Evolutionary conservation across 2,329 filamentous ascomycete species (phyloP).

Genomic region (Pseudocercospora cruenta): DNA sequence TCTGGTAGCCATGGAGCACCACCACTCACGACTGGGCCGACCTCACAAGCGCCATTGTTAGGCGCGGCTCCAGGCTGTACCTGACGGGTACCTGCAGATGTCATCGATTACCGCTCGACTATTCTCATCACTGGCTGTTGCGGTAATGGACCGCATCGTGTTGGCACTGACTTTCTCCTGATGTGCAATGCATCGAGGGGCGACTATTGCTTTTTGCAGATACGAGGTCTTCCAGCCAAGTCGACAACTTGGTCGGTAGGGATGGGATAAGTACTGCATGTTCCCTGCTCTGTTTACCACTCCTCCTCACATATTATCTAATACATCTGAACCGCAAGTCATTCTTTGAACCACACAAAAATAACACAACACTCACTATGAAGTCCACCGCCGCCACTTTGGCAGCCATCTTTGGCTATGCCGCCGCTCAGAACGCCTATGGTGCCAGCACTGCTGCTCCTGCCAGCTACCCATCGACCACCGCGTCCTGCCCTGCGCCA

Average conservation of each 20-base stretch:
- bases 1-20: not conserved
- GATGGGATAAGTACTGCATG: not conserved
- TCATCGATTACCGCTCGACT: not conserved
- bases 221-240: not conserved
- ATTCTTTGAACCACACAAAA: not conserved
- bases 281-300: not conserved
- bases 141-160: not conserved
- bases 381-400: not conserved
- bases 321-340: not conserved
- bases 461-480: not conserved
- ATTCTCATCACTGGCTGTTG: not conserved
- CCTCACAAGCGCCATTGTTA: not conserved
- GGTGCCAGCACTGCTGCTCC: not conserved
- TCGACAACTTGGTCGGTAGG: not conserved
- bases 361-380: not conserved
- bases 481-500: constrained; percentile 1
- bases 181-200: not conserved
- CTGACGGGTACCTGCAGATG: not conserved
- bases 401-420: not conserved
- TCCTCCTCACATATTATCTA: not conserved
- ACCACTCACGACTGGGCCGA: not conserved
- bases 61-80: not conserved
- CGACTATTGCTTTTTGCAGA: not conserved
- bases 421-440: not conserved
- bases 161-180: not conserved